Evolutionary conservation across 2,329 filamentous ascomycete genomes (phyloP).

Genomic region (Colletotrichum aenigma): DNA sequence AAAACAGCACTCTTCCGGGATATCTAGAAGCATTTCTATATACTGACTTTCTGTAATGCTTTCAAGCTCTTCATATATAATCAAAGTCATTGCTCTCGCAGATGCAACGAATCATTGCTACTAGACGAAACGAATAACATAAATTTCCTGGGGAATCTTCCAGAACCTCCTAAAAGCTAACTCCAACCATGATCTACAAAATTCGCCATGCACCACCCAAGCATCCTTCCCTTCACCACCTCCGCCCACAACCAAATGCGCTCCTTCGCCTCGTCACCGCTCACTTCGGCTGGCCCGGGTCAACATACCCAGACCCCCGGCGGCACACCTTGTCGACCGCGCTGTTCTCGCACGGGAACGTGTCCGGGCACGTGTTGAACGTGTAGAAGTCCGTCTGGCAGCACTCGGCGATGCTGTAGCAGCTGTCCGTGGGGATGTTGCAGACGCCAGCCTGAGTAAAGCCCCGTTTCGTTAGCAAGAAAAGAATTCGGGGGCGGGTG

Average conservation of each 20-base stretch:
- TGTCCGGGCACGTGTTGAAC: not conserved
- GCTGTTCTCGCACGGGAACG: not conserved
- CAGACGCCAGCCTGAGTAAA: too few relatives aligned
- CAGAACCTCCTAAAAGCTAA: not conserved
- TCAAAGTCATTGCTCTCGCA: too few relatives aligned
- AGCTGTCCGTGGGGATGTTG: not conserved
- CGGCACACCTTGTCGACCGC: not conserved
- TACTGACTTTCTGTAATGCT: not conserved
- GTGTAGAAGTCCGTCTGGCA: not conserved
- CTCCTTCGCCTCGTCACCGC: too few relatives aligned
- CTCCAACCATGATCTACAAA: fast-evolving
- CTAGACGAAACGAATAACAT: not conserved
- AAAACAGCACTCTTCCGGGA: not conserved
- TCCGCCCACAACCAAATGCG: too few relatives aligned
- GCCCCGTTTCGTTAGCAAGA: too few relatives aligned
- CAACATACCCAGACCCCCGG: fast-evolving
- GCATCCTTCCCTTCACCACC: not conserved
- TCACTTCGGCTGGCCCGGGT: not conserved
- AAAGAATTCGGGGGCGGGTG: too few relatives aligned
- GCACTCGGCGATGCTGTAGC: not conserved
- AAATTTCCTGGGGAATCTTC: not conserved
- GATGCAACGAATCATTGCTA: too few relatives aligned
- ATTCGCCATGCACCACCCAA: fast-evolving
- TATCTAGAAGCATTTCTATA: fast-evolving
- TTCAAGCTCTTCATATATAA: too few relatives aligned